Evolutionary conservation across 2,329 filamentous ascomycete species (phyloP), one percentile per base, ranked within the genome.

Genomic region (Metarhizium robertsii): DNA sequence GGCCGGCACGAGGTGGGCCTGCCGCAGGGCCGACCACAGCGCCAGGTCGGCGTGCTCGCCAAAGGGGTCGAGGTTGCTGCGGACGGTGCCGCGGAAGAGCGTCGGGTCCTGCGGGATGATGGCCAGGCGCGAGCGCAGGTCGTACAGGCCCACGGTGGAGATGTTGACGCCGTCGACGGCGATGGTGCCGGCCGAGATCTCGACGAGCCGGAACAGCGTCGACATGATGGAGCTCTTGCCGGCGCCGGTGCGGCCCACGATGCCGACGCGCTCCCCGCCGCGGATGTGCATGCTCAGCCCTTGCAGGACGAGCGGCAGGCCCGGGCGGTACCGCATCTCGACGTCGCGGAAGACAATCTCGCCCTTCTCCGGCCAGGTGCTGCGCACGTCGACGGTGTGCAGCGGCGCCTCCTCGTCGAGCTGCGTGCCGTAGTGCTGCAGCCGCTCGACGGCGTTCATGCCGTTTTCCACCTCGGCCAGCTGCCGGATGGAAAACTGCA

Each of bases 381-480:
- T 74, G 18, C 84, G 81, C 3, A 96, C 82, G 5, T 91, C 82
- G 51, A 85, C 69, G 46, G 89, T 86, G 64, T 92, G 88, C 2
- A 92, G 77, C 0, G 92, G 90, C 0, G 92, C 90, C 70, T 97
- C 94, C 67, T 96, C 87, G 60, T 95, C 91, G 4, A 99, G 80
- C 62, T 89, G 73, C 1, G 83, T 90, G 54, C 90, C 92, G 68
- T 97, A 97, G 74, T 95, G 90, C 67, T 91, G 85, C 38, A 97
- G 78, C 52, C 94, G 86, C 72, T 97, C 92, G 0, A 95, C 94
- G 0, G 92, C 86, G 69, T 96, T 97, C 92, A 97, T 97, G 66
- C 92, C 90, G 72, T 96, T 97, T 71, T 97, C 92, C 8, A 97
- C 90, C 70, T 96, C 92, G 30, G 92, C 92, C 7, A 96, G 79